These are phyloP conservation scores for Podosphaera fusca DNA, from an alignment of 2,329 filamentous ascomycete species.

Conservation along the genomic window DNA sequence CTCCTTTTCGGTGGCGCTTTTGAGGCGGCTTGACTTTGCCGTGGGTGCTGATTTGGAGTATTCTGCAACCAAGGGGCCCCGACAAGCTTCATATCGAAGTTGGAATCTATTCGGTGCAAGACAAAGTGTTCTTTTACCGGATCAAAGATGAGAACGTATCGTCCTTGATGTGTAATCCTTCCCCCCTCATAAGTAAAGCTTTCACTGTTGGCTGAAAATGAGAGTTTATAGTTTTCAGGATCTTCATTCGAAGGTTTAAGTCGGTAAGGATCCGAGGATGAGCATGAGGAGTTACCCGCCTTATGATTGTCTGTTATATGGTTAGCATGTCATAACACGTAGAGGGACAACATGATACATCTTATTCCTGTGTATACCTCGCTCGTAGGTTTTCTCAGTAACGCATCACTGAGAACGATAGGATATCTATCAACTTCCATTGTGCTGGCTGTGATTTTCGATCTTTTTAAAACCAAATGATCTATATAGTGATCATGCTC, in stretches of 20 bases:
- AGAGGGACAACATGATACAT: slow-evolving; percentile 24
- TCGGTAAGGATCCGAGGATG: slow-evolving; percentile 22
- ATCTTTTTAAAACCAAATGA: too few relatives aligned
- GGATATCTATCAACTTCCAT: slow-evolving; percentile 40
- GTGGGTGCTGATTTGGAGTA: slow-evolving; percentile 35
- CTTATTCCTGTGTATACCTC: slow-evolving; percentile 36
- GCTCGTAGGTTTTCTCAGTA: slow-evolving; percentile 31
- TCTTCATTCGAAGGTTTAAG: slow-evolving; percentile 23
- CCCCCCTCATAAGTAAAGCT: slow-evolving; percentile 38
- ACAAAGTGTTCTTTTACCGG: slow-evolving; percentile 51
- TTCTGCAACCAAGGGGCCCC: slow-evolving; percentile 43
- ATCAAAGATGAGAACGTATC: slow-evolving; percentile 56
- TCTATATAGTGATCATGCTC: too few relatives aligned
- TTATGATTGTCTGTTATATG: slow-evolving; percentile 16
- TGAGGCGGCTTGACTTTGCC: slow-evolving; percentile 37
- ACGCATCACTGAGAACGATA: slow-evolving; percentile 37
- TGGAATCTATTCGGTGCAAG: slow-evolving; percentile 59
- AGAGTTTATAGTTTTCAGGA: slow-evolving; percentile 22
- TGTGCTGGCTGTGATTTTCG: slow-evolving; percentile 4
- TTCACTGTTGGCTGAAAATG: slow-evolving; percentile 29
- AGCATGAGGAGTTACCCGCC: slow-evolving; percentile 26
- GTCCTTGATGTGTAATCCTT: slow-evolving; percentile 29
- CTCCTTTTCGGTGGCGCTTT: slow-evolving; percentile 8
- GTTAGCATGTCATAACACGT: slow-evolving; percentile 3
- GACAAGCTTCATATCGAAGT: slow-evolving; percentile 69